Evolutionary conservation across 768 basidiomycete species (phyloP).

Genomic region (Tricholoma furcatifolium): DNA sequence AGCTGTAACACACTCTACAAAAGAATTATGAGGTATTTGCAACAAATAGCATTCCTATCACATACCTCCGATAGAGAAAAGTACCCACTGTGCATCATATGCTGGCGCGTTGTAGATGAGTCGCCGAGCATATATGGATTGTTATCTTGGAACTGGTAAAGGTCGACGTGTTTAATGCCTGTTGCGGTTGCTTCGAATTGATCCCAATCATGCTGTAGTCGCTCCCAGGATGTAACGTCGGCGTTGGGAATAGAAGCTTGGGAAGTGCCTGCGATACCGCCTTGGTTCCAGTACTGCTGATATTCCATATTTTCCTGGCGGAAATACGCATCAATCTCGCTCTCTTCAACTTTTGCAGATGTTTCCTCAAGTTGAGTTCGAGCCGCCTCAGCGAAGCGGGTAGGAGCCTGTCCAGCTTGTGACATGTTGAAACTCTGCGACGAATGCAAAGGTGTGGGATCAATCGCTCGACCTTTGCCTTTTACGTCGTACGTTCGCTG

Average conservation of each 20-base stretch:
- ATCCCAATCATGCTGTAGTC: constrained; percentile 79
- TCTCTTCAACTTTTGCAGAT: constrained; percentile 20
- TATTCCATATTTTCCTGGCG: constrained; percentile 71
- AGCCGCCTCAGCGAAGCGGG: constrained; percentile 8
- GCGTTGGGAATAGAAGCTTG: constrained; percentile 16
- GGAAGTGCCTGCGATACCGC: constrained; percentile 19
- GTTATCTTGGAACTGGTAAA: constrained; percentile 72
- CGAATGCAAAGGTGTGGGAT: constrained; percentile 14
- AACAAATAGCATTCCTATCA: constrained; percentile 1
- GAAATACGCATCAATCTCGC: constrained; percentile 68
- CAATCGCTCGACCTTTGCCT: constrained; percentile 62
- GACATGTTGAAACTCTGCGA: constrained; percentile 7
- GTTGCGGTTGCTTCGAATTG: constrained; percentile 69
- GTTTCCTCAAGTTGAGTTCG: constrained; percentile 1
- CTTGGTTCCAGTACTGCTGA: constrained; percentile 46
- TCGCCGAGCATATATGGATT: constrained; percentile 79
- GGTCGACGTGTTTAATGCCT: constrained; percentile 54
- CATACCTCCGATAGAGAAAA: constrained; percentile 43
- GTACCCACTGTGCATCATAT: constrained; percentile 35
- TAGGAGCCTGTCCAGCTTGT: constrained; percentile 10
- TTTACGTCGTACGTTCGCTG: constrained; percentile 45
- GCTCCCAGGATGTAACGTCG: constrained; percentile 53
- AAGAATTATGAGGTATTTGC: constrained; percentile 15
- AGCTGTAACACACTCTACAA: constrained; percentile 80
- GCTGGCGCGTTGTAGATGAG: constrained; percentile 51